A percentile compares a stretch with the other conserved stretches of the same genome.
Evolutionary conservation across 2,329 filamentous ascomycete genomes (phyloP).

Genomic region (Ophiocordyceps camponoti-saundersi): DNA sequence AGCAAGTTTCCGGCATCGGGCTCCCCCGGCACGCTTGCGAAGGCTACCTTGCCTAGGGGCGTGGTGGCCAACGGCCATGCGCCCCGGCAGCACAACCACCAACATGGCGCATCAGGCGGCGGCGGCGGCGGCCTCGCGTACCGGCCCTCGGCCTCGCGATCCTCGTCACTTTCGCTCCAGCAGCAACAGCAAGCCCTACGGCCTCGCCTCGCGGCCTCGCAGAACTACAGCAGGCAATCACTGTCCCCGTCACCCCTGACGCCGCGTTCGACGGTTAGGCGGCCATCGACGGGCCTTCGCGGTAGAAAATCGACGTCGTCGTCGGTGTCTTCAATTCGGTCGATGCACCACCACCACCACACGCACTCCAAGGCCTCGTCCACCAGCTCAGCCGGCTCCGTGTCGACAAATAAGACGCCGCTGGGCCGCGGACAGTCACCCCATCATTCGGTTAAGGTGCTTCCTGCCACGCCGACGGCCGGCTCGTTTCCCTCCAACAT

Average conservation of each 20-base stretch:
- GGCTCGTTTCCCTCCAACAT: slow-evolving; percentile 70
- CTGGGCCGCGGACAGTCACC: slow-evolving; percentile 53
- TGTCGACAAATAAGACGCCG: slow-evolving; percentile 52
- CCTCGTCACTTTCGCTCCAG: slow-evolving; percentile 7
- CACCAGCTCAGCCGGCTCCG: slow-evolving; percentile 65
- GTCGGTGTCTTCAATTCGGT: slow-evolving; percentile 82
- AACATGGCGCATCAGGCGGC: neutral
- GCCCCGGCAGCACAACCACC: slow-evolving; percentile 1
- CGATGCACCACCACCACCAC: slow-evolving; percentile 73
- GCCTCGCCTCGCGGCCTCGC: slow-evolving; percentile 14
- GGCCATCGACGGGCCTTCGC: slow-evolving; percentile 65
- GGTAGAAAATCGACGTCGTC: slow-evolving; percentile 93
- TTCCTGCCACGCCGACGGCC: slow-evolving; percentile 71
- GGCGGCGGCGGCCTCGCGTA: slow-evolving; percentile 3
- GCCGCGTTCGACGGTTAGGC: slow-evolving; percentile 70
- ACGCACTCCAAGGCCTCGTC: slow-evolving; percentile 90
- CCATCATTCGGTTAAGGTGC: slow-evolving; percentile 84
- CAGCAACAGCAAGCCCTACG: slow-evolving; percentile 8
- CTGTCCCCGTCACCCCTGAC: slow-evolving; percentile 77
- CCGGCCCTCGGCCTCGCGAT: slow-evolving; percentile 8
- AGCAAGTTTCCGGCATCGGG: slow-evolving; percentile 33
- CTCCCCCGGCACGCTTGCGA: slow-evolving; percentile 17
- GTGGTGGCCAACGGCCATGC: slow-evolving; percentile 33
- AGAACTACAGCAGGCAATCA: slow-evolving; percentile 55
- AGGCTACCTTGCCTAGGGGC: slow-evolving; percentile 30